phyloP scores from a whole-genome alignment of 2,329 filamentous ascomycete genomes.

The Neurospora sp. region DNA sequence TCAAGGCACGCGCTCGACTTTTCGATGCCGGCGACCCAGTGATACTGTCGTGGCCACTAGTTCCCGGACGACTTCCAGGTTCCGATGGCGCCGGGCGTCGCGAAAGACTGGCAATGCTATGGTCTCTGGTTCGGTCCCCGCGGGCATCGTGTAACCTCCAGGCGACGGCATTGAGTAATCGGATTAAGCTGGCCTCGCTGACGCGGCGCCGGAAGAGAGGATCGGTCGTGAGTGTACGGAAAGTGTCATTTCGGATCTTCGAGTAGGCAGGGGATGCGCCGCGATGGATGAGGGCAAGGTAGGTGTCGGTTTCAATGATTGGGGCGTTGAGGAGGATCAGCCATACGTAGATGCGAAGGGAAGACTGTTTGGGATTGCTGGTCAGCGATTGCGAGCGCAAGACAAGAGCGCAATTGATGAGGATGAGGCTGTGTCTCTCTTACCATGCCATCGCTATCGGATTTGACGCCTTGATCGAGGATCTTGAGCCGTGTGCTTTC shows the following conservation, averaged over 20 bases:
- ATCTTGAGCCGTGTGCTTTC: conserved; percentile 65
- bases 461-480: conserved; percentile 63
- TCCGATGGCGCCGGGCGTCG: conserved; percentile 17
- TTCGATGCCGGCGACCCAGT: conserved; percentile 35
- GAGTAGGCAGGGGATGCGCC: conserved; percentile 90
- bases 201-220: conserved; percentile 94
- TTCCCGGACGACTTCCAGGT: conserved; percentile 15
- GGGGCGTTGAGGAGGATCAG: conserved; percentile 83
- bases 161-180: conserved; percentile 86
- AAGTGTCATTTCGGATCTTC: conserved; percentile 98
- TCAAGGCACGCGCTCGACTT: conserved; percentile 44
- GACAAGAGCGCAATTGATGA: background rate
- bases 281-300: conserved; percentile 82
- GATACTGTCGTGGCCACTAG: conserved; percentile 18
- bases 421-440: conserved; percentile 16
- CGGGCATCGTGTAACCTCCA: conserved; percentile 84
- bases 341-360: conserved; percentile 91
- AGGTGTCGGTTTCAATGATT: conserved; percentile 74
- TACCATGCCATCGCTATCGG: conserved; percentile 74
- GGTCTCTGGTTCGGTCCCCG: conserved; percentile 39
- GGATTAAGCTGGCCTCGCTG: conserved; percentile 88
- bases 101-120: conserved; percentile 14
- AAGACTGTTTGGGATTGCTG: conserved; percentile 52
- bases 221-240: conserved; percentile 90
- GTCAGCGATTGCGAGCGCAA: background rate